These are phyloP conservation scores for Periconia sp. DNA, from an alignment of 2,329 filamentous ascomycete species.

Conservation along the genomic window DNA sequence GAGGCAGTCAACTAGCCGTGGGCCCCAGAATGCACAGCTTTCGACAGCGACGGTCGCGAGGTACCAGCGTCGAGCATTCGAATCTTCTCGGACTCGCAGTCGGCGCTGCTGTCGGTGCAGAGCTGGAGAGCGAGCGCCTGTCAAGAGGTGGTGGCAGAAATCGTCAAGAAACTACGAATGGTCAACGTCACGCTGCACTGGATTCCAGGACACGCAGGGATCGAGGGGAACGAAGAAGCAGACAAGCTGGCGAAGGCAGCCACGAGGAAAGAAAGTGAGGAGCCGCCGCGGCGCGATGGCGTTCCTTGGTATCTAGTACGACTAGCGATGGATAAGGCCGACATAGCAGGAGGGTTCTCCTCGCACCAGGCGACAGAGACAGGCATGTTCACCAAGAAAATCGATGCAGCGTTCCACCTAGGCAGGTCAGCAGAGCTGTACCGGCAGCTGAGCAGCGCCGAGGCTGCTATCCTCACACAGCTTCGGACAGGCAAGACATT, in stretches of 20 bases:
- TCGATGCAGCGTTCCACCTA: too few species aligned
- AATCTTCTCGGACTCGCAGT: conserved; percentile 9
- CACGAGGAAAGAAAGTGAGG: conserved; percentile 11
- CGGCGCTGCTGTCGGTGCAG: conserved; percentile 5
- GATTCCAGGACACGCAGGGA: conserved; percentile 14
- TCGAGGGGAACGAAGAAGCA: conserved; percentile 15
- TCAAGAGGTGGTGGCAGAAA: conserved; percentile 8
- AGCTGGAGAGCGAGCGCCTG: conserved; percentile 12
- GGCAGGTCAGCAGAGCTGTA: too few species aligned
- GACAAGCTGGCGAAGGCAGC: conserved; percentile 14
- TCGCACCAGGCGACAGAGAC: not conserved
- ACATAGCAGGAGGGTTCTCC: conserved; percentile 3
- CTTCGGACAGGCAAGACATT: too few species aligned
- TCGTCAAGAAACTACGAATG: conserved; percentile 12
- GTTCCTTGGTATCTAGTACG: conserved; percentile 7
- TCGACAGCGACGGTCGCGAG: not conserved
- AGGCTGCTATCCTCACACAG: too few species aligned
- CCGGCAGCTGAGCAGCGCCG: too few species aligned
- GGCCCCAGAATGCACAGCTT: not conserved
- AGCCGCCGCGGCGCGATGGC: conserved; percentile 12
- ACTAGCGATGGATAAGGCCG: conserved; percentile 9
- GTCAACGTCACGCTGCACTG: conserved; percentile 19
- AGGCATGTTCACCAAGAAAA: conserved; percentile 17
- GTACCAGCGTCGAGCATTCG: conserved; percentile 1
- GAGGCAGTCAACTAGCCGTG: not conserved